These are phyloP conservation scores for Turnera subulata DNA, from an alignment of 345 rosid genomes.

Conservation along the genomic window DNA sequence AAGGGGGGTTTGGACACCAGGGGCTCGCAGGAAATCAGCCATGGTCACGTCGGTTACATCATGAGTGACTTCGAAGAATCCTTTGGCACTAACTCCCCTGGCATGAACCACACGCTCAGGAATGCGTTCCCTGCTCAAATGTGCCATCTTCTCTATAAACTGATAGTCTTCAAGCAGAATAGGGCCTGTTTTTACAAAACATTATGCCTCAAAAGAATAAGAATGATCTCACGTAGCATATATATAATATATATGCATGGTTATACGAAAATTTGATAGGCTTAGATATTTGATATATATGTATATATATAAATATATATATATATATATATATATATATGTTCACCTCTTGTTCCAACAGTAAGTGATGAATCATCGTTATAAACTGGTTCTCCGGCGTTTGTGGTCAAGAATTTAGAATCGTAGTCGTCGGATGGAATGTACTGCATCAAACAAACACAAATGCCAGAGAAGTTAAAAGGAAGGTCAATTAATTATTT, in stretches of 20 bases:
- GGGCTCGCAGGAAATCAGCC: conserved; percentile 31
- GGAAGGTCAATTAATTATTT: neutral
- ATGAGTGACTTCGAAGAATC: conserved; percentile 30
- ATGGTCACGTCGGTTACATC: conserved; percentile 20
- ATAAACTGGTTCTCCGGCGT: conserved; percentile 20
- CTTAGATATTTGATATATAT: neutral
- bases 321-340: neutral
- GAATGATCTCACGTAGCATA: too few species aligned
- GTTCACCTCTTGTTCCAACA: conserved; percentile 16
- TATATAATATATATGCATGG: too few species aligned
- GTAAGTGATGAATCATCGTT: conserved; percentile 18
- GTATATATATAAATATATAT: neutral
- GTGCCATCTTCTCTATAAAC: conserved; percentile 26
- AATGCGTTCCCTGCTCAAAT: conserved; percentile 27
- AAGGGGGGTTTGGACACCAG: conserved; percentile 29
- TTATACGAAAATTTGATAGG: neutral
- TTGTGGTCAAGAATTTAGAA: conserved; percentile 17
- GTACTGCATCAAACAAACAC: conserved; percentile 9
- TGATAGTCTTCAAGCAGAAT: conserved; percentile 30
- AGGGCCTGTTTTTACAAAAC: conserved; percentile 13
- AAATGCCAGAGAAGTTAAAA: neutral
- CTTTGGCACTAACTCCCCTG: conserved; percentile 28
- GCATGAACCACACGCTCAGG: conserved; percentile 33
- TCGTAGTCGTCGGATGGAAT: conserved; percentile 11
- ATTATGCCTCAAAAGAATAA: neutral